Conservation (phyloP, 73 alveolate genomes). For the Tetrahymena borealis region DNA sequence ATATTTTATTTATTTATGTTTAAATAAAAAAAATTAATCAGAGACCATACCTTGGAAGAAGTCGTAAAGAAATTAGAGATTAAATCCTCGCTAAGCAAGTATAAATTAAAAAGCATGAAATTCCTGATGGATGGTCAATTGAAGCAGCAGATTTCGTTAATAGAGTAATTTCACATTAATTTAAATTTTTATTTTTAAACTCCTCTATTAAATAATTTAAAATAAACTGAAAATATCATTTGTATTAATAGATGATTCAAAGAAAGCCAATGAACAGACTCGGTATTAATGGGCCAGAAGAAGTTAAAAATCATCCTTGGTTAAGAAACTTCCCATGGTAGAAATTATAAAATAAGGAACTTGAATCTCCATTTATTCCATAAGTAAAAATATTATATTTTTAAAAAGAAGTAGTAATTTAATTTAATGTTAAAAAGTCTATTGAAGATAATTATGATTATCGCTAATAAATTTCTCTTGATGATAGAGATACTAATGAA, state of each 20-base stretch:
- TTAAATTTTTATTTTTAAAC: not conserved
- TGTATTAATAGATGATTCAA: conserved; percentile 39
- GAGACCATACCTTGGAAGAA: conserved; percentile 84
- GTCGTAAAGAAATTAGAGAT: conserved; percentile 67
- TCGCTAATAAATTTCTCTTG: conserved; percentile 33
- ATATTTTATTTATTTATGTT: not conserved
- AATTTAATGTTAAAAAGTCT: not conserved
- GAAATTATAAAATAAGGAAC: conserved; percentile 53
- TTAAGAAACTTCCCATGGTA: conserved; percentile 80
- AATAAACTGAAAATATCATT: not conserved
- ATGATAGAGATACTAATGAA: conserved; percentile 63
- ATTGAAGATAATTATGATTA: conserved; percentile 66
- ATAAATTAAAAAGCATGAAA: conserved; percentile 57
- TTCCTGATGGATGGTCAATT: conserved; percentile 85
- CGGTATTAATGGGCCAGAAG: conserved; percentile 86
- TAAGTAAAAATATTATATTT: conserved; percentile 29
- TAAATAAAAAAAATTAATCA: too few species aligned
- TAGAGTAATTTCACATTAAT: conserved; percentile 30
- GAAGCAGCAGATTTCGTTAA: conserved; percentile 91
- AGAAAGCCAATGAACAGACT: conserved; percentile 85
- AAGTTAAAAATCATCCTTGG: conserved; percentile 92
- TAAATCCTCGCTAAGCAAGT: conserved; percentile 77
- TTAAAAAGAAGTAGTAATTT: not conserved
- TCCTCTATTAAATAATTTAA: too few species aligned
- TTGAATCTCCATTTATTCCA: conserved; percentile 66